These are phyloP conservation scores for Pyrus pyrifolia DNA, from an alignment of 306 rosid species.

Conservation along the genomic window DNA sequence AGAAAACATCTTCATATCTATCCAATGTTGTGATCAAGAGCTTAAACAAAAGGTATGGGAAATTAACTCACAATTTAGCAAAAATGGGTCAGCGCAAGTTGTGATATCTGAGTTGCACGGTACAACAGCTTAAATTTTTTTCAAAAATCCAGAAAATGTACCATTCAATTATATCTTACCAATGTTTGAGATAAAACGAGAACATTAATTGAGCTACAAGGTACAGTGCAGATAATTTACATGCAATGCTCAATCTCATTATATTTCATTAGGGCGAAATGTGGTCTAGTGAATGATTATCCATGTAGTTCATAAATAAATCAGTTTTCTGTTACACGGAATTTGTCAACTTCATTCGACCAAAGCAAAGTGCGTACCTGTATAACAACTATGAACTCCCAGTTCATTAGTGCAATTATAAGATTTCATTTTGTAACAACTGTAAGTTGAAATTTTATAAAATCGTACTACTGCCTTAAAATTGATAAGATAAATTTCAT, in stretches of 20 bases:
- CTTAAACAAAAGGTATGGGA: background rate
- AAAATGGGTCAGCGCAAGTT: conserved; percentile 2
- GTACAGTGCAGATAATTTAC: conserved; percentile 2
- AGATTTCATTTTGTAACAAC: conserved; percentile 26
- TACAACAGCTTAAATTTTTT: conserved; percentile 10
- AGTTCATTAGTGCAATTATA: conserved; percentile 37
- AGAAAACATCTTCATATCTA: background rate
- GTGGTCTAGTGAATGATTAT: conserved; percentile 20
- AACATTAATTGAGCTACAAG: conserved; percentile 13
- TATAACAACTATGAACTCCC: conserved; percentile 39
- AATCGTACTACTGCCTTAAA: conserved; percentile 20
- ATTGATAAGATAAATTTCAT: conserved; percentile 24
- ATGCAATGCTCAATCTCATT: conserved; percentile 14
- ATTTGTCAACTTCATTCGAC: conserved; percentile 32
- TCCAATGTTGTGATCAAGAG: background rate
- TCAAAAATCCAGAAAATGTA: conserved; percentile 8
- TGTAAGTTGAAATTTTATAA: conserved; percentile 24
- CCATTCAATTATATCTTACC: conserved; percentile 8
- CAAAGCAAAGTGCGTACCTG: conserved; percentile 45
- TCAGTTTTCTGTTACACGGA: conserved; percentile 23
- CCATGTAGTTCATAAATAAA: conserved; percentile 22
- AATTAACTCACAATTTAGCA: background rate
- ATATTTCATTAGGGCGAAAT: conserved; percentile 9
- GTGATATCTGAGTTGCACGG: too few species aligned
- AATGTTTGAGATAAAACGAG: background rate